Evolutionary conservation across 2,329 filamentous ascomycete species (phyloP).

Genomic region (Epichloe baconii): DNA sequence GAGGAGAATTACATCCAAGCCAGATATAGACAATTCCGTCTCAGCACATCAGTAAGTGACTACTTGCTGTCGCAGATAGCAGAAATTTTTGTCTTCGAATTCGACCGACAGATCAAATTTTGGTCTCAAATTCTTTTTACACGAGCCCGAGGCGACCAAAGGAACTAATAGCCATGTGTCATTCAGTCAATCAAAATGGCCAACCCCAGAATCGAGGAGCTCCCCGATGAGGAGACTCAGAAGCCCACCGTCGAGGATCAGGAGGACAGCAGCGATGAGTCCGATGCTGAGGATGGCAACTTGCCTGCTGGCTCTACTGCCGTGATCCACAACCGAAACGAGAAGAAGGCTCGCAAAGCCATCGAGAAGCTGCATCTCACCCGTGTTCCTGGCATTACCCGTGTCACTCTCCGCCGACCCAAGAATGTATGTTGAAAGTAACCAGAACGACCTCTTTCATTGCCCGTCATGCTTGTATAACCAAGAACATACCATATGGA

Average conservation of each 20-base stretch:
- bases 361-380: slow-evolving; percentile 97
- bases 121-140: slow-evolving; percentile 4
- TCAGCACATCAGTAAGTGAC: slow-evolving; percentile 24
- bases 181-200: slow-evolving; percentile 54
- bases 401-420: slow-evolving; percentile 92
- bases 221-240: slow-evolving; percentile 80
- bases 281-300: slow-evolving; percentile 66
- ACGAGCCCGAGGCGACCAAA: not conserved
- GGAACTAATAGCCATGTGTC: slow-evolving; percentile 3
- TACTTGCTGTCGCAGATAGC: slow-evolving; percentile 8
- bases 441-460: not conserved
- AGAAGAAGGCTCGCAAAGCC: slow-evolving; percentile 99
- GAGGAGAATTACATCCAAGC: slow-evolving; percentile 17
- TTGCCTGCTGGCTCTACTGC: slow-evolving; percentile 74
- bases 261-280: slow-evolving; percentile 60
- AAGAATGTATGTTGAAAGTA: slow-evolving; percentile 72
- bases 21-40: slow-evolving; percentile 21
- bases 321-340: slow-evolving; percentile 94
- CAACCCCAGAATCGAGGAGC: slow-evolving; percentile 95
- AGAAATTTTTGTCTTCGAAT: not conserved
- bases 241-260: slow-evolving; percentile 68
- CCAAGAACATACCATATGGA: slow-evolving; percentile 1
- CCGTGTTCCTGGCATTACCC: slow-evolving; percentile 92
- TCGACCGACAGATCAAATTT: not conserved
- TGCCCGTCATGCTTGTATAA: not conserved